Conservation (phyloP, 106 monocot genomes). For the Allium cepa region DNA sequence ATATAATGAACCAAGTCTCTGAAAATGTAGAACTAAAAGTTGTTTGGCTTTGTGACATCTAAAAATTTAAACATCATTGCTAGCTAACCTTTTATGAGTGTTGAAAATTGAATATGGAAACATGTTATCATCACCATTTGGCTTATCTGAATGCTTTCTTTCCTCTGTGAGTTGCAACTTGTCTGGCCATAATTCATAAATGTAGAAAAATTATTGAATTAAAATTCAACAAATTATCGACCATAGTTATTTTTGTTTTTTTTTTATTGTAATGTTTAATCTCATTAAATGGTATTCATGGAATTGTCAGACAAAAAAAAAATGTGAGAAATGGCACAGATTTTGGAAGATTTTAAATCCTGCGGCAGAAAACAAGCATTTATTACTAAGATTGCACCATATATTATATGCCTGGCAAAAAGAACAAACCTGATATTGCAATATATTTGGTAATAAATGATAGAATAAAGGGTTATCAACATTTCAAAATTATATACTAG, state of each 20-base stretch:
- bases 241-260: neutral
- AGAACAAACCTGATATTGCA: neutral
- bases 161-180: constrained; percentile 9
- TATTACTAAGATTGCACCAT: too few relatives aligned
- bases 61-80: neutral
- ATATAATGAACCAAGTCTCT: neutral
- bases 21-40: neutral
- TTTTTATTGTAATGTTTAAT: too few relatives aligned
- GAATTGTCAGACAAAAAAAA: neutral
- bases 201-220: too few relatives aligned
- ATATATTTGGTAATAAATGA: neutral
- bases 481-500: neutral
- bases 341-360: too few relatives aligned
- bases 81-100: constrained; percentile 55
- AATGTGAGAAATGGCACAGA: neutral
- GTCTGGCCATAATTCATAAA: too few relatives aligned
- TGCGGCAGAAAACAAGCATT: too few relatives aligned
- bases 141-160: constrained; percentile 21
- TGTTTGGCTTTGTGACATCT: constrained; percentile 6
- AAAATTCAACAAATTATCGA: neutral
- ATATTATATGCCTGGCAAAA: neutral
- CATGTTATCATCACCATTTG: constrained; percentile 22
- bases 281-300: too few relatives aligned
- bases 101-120: constrained; percentile 27
- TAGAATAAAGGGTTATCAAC: too few relatives aligned